phyloP scores from a whole-genome alignment of 768 basidiomycete genomes.

The Mycena galopus region DNA sequence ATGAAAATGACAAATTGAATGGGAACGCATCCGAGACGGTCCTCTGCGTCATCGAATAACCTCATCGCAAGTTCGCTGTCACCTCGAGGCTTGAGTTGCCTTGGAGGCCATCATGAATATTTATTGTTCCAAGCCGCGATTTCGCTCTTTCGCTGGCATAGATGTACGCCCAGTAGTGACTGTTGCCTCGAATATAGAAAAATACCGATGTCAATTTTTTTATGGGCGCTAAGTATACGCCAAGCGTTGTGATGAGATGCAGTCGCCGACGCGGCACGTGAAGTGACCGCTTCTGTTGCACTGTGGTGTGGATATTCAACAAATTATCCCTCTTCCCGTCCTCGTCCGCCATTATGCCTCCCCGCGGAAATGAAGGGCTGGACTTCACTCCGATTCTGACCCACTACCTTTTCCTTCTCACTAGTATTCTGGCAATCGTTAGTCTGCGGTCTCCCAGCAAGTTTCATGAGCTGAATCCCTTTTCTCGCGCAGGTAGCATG shows the following conservation, averaged over 20 bases:
- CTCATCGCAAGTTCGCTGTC: too few species aligned
- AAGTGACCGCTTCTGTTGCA: conserved; percentile 26
- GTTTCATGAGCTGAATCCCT: conserved; percentile 47
- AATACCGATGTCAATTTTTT: too few species aligned
- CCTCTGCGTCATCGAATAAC: not conserved
- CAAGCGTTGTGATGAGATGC: too few species aligned
- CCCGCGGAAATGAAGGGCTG: conserved; percentile 73
- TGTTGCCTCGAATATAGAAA: too few species aligned
- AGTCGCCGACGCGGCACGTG: conserved; percentile 4
- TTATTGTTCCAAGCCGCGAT: not conserved
- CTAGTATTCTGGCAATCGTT: conserved; percentile 84
- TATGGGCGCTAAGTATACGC: not conserved
- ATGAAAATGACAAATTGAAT: not conserved
- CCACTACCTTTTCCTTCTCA: conserved; percentile 87
- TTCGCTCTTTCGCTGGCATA: not conserved
- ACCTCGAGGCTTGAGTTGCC: not conserved
- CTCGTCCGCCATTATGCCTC: conserved; percentile 56
- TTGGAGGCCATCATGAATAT: not conserved
- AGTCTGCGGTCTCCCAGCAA: conserved; percentile 46
- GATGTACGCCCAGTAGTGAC: too few species aligned
- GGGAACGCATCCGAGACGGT: not conserved
- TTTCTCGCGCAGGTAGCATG: conserved; percentile 69
- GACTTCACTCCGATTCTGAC: conserved; percentile 92
- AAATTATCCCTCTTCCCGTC: conserved; percentile 11
- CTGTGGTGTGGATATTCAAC: conserved; percentile 31